A percentile compares a stretch with the other conserved stretches of the same genome.
Conservation (phyloP, 768 basidiomycete genomes). For the Podaxis sp. region DNA sequence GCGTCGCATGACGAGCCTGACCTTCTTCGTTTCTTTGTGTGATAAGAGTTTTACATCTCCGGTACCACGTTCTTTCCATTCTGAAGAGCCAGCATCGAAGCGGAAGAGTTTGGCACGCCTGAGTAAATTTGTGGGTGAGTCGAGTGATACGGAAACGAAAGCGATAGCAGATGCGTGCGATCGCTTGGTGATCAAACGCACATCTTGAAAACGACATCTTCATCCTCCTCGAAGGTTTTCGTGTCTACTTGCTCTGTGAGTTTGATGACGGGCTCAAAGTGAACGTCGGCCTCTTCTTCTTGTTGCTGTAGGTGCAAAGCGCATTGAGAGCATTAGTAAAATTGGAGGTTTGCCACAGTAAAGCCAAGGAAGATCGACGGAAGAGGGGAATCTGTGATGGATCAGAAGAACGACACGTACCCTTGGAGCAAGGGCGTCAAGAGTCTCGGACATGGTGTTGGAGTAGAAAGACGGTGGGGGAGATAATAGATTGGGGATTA, state of each 20-base stretch:
- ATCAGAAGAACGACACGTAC: slow-evolving; percentile 44
- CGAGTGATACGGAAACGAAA: slow-evolving; percentile 21
- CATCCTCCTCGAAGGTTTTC: slow-evolving; percentile 95
- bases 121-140: slow-evolving; percentile 18
- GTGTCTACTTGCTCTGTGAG: slow-evolving; percentile 95
- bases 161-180: slow-evolving; percentile 34
- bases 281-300: slow-evolving; percentile 83
- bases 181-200: slow-evolving; percentile 40
- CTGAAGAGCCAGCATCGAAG: slow-evolving; percentile 72
- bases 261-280: slow-evolving; percentile 96
- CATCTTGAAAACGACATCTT: slow-evolving; percentile 95
- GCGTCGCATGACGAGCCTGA: slow-evolving; percentile 97
- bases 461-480: slow-evolving; percentile 27
- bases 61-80: slow-evolving; percentile 99
- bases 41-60: slow-evolving; percentile 91
- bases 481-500: slow-evolving; percentile 20
- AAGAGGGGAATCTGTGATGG: slow-evolving; percentile 22
- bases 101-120: slow-evolving; percentile 99
- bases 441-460: slow-evolving; percentile 53
- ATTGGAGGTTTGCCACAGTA: slow-evolving; percentile 10
- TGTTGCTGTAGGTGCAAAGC: slow-evolving; percentile 25
- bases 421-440: slow-evolving; percentile 70
- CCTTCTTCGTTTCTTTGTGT: slow-evolving; percentile 88
- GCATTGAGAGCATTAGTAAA: slow-evolving; percentile 23
- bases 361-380: background rate